Conservation (phyloP, 1,139 yeast genomes). For the Geotrichum aggregatum region DNA sequence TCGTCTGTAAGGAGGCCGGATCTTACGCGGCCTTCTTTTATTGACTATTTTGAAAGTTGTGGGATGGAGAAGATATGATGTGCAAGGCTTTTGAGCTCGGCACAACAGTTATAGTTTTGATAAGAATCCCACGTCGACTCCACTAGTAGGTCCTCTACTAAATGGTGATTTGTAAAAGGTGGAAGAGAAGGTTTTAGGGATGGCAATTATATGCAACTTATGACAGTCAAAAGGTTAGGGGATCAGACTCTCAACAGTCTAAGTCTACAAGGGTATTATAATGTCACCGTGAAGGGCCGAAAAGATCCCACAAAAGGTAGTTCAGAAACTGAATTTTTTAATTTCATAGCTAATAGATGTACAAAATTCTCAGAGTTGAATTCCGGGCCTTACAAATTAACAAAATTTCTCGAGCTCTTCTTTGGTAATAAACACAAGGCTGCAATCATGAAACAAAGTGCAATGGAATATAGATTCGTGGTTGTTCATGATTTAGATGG, state of each 20-base stretch:
- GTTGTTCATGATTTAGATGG: not conserved
- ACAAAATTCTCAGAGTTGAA: slow-evolving; percentile 3
- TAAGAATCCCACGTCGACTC: not conserved
- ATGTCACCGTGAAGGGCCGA: not conserved
- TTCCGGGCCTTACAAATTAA: slow-evolving; percentile 11
- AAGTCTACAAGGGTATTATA: not conserved
- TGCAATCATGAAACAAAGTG: slow-evolving; percentile 7
- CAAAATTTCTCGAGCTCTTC: not conserved
- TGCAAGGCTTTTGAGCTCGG: not conserved
- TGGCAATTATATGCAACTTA: not conserved
- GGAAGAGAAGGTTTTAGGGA: not conserved
- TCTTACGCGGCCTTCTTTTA: slow-evolving; percentile 78
- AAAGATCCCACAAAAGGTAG: not conserved
- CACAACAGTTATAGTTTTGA: not conserved
- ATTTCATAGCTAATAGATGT: not conserved
- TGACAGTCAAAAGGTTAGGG: not conserved
- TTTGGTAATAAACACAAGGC: slow-evolving; percentile 3
- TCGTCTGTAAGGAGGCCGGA: slow-evolving; percentile 69
- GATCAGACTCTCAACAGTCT: too few relatives aligned
- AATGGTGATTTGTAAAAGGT: too few relatives aligned
- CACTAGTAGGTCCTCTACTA: not conserved
- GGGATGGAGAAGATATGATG: not conserved
- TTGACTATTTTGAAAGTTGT: slow-evolving; percentile 58
- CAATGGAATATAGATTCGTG: slow-evolving; percentile 7
- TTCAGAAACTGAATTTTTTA: not conserved